phyloP scores from a whole-genome alignment of 164 flowering plant species.

The Macadamia integrifolia region DNA sequence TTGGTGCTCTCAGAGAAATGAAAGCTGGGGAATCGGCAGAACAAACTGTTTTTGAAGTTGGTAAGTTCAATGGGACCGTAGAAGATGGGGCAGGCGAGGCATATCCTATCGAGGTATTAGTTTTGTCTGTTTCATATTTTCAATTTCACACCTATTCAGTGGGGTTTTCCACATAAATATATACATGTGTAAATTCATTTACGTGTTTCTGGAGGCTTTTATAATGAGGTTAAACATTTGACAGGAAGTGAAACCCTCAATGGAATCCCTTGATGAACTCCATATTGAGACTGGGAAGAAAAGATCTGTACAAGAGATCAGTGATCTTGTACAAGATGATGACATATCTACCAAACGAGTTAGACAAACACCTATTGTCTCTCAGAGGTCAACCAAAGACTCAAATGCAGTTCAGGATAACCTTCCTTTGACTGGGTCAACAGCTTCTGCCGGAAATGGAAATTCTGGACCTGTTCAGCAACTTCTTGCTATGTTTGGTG shows the following conservation, averaged over 20 bases:
- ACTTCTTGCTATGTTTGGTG: constrained; percentile 92
- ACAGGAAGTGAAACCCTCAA: constrained; percentile 53
- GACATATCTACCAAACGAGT: constrained; percentile 56
- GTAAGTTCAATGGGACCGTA: constrained; percentile 35
- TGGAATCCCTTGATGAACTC: constrained; percentile 24
- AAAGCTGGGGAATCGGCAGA: constrained; percentile 42
- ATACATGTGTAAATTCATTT: background rate
- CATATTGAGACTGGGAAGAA: constrained; percentile 42
- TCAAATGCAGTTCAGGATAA: constrained; percentile 17
- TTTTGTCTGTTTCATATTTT: background rate
- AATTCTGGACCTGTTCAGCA: constrained; percentile 82
- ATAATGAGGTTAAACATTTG: constrained; percentile 10
- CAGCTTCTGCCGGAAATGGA: constrained; percentile 27
- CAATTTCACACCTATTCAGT: background rate
- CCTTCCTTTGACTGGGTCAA: constrained; percentile 20
- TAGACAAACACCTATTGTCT: constrained; percentile 31
- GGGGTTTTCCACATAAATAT: background rate
- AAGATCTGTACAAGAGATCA: constrained; percentile 41
- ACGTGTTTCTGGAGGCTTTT: background rate
- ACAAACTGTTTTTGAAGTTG: constrained; percentile 25
- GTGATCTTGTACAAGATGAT: constrained; percentile 32
- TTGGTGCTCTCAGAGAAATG: constrained; percentile 62
- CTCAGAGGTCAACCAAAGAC: constrained; percentile 36
- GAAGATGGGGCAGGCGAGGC: constrained; percentile 25
- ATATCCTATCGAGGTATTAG: constrained; percentile 26